Evolutionary conservation across 495 filamentous ascomycete species (phyloP), one percentile per base, ranked within the genome.

Genomic region (Pyronema omphalodes): DNA sequence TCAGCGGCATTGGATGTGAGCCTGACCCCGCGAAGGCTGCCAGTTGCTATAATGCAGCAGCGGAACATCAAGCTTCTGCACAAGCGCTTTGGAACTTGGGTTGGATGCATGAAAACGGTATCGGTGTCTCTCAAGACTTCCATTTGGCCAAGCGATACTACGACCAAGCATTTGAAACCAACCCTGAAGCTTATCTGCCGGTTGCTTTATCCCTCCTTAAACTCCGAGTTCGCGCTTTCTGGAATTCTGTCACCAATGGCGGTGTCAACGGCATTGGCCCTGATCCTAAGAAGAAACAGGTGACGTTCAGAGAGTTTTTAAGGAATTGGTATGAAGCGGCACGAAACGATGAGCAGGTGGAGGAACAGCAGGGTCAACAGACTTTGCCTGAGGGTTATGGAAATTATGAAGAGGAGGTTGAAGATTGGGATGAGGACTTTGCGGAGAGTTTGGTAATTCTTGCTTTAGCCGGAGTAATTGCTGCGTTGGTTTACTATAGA

Each of bases 21-120:
- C 53, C 70, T 1, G 86, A 93, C 60, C 69, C 78, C 7, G 86
- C 94, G 56, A 95, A 94, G 67, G 91, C 91, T 1, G 88, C 88
- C 0, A 78, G 82, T 17, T 96, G 93, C 69, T 99, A 96, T 58
- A 81, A 83, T 51, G 83, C 82, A 7, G 91, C 91, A 5, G 88
- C 88, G 0, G 91, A 98, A 61, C 85, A 79, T 48, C 77, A 86
- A 60, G 84, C 86, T 61, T 91, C 85, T 63, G 88, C 89, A 23
- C 91, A 96, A 70, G 93, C 93, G 9, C 80, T 94, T 53, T 99
- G 86, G 77, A 95, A 99, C 59, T 72, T 99, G 9, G 91, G 91
- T 11, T 99, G 91, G 91, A 96, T 99, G 86, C 87, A 99, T 67
- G 91, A 99, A 68, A 95, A 96, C 63, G 91, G 91, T 2, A 73